Conservation (phyloP, 371 early-diverging fungal species). For the Mortierella sp. region DNA sequence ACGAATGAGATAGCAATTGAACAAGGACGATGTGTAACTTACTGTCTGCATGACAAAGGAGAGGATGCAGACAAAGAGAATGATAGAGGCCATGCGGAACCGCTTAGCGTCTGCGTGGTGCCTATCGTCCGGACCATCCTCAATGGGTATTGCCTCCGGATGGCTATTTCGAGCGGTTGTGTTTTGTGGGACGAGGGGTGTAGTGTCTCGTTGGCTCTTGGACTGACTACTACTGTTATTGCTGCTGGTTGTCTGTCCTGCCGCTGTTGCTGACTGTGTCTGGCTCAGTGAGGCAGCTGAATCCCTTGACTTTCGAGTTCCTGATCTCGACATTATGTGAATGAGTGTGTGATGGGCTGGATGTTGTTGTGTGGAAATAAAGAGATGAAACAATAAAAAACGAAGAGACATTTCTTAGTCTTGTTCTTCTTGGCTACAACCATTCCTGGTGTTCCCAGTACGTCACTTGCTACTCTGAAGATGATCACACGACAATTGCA, state of each 20-base stretch:
- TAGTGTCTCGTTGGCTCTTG: constrained; percentile 9
- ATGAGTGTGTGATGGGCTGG: background rate
- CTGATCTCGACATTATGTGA: constrained; percentile 20
- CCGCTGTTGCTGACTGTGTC: background rate
- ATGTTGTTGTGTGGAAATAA: background rate
- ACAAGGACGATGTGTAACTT: constrained; percentile 12
- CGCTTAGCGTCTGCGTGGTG: constrained; percentile 14
- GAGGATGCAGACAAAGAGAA: constrained; percentile 70
- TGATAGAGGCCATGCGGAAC: constrained; percentile 48
- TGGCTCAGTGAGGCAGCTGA: background rate
- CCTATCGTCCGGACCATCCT: constrained; percentile 9
- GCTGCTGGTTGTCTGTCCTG: background rate
- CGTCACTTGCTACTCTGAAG: background rate
- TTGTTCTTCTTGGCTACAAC: too few relatives aligned
- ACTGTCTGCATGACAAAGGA: constrained; percentile 77
- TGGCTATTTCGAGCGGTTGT: constrained; percentile 1
- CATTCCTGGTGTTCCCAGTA: background rate
- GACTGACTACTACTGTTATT: background rate
- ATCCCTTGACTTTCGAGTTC: constrained; percentile 24
- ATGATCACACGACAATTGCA: background rate
- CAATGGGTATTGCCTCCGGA: constrained; percentile 2
- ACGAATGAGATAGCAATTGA: background rate
- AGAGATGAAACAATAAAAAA: background rate
- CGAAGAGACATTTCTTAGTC: background rate
- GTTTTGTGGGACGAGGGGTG: constrained; percentile 11